Percentiles rank a stretch among this genome's conserved stretches.
Conservation (phyloP, 2,329 filamentous ascomycete genomes). For the Phyllosticta citrichinensis region DNA sequence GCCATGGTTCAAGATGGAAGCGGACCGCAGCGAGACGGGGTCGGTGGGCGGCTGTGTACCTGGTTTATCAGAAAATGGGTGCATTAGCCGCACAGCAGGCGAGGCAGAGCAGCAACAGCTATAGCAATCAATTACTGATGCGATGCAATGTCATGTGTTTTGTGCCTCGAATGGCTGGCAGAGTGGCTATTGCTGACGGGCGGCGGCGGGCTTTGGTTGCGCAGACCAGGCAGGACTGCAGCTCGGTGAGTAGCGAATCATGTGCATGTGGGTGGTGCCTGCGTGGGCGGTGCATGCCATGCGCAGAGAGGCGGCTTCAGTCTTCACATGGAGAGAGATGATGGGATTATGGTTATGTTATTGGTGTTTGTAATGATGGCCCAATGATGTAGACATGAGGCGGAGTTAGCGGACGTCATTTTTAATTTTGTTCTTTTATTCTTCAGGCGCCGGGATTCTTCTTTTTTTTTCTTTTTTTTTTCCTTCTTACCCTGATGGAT, state of each 20-base stretch:
- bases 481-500: not conserved
- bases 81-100: not conserved
- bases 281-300: too few relatives aligned
- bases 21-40: not conserved
- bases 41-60: not conserved
- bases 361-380: not conserved
- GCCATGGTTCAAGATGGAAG: not conserved
- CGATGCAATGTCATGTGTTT: not conserved
- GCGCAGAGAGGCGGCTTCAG: too few relatives aligned
- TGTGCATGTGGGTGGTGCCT: too few relatives aligned
- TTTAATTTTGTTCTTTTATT: not conserved
- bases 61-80: not conserved
- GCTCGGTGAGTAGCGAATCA: too few relatives aligned
- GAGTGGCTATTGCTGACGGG: not conserved
- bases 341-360: too few relatives aligned
- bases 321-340: too few relatives aligned
- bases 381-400: not conserved
- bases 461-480: not conserved
- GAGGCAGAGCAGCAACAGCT: too few relatives aligned
- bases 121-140: not conserved
- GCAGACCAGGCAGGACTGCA: too few relatives aligned
- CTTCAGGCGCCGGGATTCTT: not conserved
- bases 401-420: not conserved
- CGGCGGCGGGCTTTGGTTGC: not conserved
- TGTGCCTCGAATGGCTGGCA: not conserved